A percentile compares a stretch with the other conserved stretches of the same genome.
phyloP scores from a whole-genome alignment of 2,329 filamentous ascomycete genomes.

The Calonectria ilicicola region DNA sequence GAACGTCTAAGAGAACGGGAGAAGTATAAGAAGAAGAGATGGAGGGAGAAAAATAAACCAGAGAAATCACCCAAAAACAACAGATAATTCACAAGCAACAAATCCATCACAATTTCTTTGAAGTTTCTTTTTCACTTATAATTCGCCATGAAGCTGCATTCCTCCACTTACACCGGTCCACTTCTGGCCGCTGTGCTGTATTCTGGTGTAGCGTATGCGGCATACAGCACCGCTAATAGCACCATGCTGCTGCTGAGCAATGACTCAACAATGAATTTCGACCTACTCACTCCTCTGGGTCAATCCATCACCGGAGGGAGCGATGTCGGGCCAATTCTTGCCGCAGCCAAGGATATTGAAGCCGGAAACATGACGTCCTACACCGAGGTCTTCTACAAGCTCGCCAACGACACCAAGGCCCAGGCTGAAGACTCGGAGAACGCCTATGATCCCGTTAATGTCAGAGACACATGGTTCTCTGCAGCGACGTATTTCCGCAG shows the following conservation, averaged over 20 bases:
- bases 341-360: constrained; percentile 40
- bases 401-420: constrained; percentile 37
- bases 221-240: neutral
- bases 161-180: neutral
- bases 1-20: neutral
- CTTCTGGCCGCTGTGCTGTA: neutral
- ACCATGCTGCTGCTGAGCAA: constrained; percentile 5
- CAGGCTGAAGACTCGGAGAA: constrained; percentile 31
- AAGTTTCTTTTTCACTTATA: neutral
- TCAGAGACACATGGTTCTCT: constrained; percentile 46
- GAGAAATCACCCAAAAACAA: neutral
- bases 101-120: neutral
- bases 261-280: constrained; percentile 3
- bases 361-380: constrained; percentile 40
- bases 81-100: neutral
- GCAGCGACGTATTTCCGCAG: constrained; percentile 56
- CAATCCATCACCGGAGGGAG: constrained; percentile 13
- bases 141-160: neutral
- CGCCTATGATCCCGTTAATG: constrained; percentile 39
- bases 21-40: too few relatives aligned
- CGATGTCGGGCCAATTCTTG: constrained; percentile 49
- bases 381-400: constrained; percentile 31
- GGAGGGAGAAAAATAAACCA: too few relatives aligned
- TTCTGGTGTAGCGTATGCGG: neutral
- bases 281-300: neutral